Conservation (phyloP, 129 eudicot genomes). For the Dittrichia graveolens region DNA sequence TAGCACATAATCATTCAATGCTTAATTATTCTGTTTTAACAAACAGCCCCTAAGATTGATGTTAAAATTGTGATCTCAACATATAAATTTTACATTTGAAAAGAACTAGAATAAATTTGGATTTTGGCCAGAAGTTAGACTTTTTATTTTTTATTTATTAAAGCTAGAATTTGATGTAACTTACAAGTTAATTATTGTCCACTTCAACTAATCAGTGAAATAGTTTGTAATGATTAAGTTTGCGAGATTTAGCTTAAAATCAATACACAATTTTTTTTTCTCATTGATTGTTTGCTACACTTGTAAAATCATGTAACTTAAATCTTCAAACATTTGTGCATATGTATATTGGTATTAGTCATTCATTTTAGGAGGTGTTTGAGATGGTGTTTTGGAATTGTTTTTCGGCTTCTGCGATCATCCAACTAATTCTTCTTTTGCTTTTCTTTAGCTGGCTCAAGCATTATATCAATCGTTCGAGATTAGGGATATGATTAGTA, state of each 20-base stretch:
- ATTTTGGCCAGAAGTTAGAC: not conserved
- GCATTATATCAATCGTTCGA: too few species aligned
- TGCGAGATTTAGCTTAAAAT: not conserved
- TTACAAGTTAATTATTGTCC: conserved; percentile 21
- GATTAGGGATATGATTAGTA: too few species aligned
- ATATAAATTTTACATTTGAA: not conserved
- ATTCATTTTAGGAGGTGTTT: too few species aligned
- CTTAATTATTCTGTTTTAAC: too few species aligned
- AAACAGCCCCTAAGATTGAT: too few species aligned
- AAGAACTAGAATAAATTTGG: too few species aligned
- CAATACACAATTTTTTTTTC: not conserved
- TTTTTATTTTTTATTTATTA: not conserved
- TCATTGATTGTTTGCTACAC: conserved; percentile 21
- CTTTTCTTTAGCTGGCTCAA: too few species aligned
- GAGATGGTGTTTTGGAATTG: too few species aligned
- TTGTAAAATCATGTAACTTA: not conserved
- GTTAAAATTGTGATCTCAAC: not conserved
- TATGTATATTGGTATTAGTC: not conserved
- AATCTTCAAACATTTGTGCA: conserved; percentile 19
- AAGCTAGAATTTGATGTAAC: conserved; percentile 21
- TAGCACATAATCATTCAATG: too few species aligned
- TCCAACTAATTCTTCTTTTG: too few species aligned
- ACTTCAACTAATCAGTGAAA: not conserved
- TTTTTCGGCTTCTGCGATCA: too few species aligned
- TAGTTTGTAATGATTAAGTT: conserved; percentile 15